These are phyloP conservation scores for Fusarium sp. DNA, from an alignment of 2,329 filamentous ascomycete species.

Conservation along the genomic window DNA sequence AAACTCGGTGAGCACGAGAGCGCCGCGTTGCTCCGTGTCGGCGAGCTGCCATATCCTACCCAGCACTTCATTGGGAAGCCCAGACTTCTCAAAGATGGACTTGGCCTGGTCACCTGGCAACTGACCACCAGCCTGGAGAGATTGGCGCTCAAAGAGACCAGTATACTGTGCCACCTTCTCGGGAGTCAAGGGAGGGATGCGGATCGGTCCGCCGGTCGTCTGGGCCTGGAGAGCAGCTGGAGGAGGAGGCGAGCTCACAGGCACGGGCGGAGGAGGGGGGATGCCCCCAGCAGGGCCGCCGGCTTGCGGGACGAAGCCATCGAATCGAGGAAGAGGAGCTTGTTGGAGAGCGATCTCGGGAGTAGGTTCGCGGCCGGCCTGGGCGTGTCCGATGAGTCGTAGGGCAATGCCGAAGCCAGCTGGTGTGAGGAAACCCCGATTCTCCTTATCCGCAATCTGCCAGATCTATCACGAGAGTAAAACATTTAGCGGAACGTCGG, in stretches of 20 bases:
- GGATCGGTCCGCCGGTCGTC: slow-evolving; percentile 75
- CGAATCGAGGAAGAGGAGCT: slow-evolving; percentile 92
- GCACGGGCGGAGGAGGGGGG: slow-evolving; percentile 55
- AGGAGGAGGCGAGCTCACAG: slow-evolving; percentile 55
- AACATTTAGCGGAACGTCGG: background rate
- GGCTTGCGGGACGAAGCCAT: slow-evolving; percentile 69
- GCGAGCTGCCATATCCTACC: slow-evolving; percentile 97
- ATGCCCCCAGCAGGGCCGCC: slow-evolving; percentile 45
- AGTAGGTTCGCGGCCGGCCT: slow-evolving; percentile 84
- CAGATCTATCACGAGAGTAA: slow-evolving; percentile 77
- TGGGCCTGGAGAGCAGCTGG: slow-evolving; percentile 66
- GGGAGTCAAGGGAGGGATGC: slow-evolving; percentile 87
- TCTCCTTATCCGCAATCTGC: slow-evolving; percentile 98
- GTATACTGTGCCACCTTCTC: slow-evolving; percentile 93
- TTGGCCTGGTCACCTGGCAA: slow-evolving; percentile 89
- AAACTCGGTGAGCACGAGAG: slow-evolving; percentile 89
- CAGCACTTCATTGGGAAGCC: slow-evolving; percentile 87
- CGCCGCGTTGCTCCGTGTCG: slow-evolving; percentile 91
- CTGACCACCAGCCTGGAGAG: slow-evolving; percentile 71
- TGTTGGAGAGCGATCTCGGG: slow-evolving; percentile 84
- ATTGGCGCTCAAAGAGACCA: slow-evolving; percentile 89
- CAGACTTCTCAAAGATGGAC: slow-evolving; percentile 93
- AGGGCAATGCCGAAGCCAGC: slow-evolving; percentile 93
- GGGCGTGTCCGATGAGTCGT: slow-evolving; percentile 94
- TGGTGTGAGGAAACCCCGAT: slow-evolving; percentile 91